phyloP scores from a whole-genome alignment of 2,329 filamentous ascomycete genomes.

The Alternaria angustiovoidea region DNA sequence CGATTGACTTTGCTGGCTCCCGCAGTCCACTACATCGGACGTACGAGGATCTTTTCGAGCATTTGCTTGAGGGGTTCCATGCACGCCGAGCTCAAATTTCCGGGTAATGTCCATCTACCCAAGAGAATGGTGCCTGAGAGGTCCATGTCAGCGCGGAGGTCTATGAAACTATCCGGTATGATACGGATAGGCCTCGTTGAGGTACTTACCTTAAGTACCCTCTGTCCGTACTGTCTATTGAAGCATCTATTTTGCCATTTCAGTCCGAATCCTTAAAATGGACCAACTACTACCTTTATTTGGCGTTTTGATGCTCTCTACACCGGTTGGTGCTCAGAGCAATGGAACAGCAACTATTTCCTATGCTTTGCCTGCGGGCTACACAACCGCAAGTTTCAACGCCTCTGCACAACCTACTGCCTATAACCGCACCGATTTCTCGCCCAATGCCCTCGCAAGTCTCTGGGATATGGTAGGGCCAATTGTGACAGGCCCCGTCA shows the following conservation, averaged over 20 bases:
- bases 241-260: not conserved
- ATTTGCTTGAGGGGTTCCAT: slow-evolving; percentile 16
- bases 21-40: slow-evolving; percentile 6
- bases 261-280: slow-evolving; percentile 25
- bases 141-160: slow-evolving; percentile 19
- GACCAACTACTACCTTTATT: slow-evolving; percentile 26
- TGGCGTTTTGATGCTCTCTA: slow-evolving; percentile 25
- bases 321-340: slow-evolving; percentile 21
- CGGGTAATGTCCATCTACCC: slow-evolving; percentile 17
- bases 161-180: slow-evolving; percentile 9
- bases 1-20: slow-evolving; percentile 18
- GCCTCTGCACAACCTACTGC: slow-evolving; percentile 55
- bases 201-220: slow-evolving; percentile 23
- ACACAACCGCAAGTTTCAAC: slow-evolving; percentile 52
- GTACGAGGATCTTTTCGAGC: slow-evolving; percentile 12
- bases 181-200: slow-evolving; percentile 7
- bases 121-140: slow-evolving; percentile 6
- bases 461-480: slow-evolving; percentile 58
- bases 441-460: slow-evolving; percentile 56
- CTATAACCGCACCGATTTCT: slow-evolving; percentile 56
- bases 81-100: slow-evolving; percentile 23
- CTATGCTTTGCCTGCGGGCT: slow-evolving; percentile 45
- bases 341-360: slow-evolving; percentile 33
- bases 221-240: not conserved
- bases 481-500: slow-evolving; percentile 53